Percentiles rank a stretch among this genome's conserved stretches.
These are phyloP conservation scores for Xylaria palmicola DNA, from an alignment of 495 filamentous ascomycete species.

Conservation along the genomic window DNA sequence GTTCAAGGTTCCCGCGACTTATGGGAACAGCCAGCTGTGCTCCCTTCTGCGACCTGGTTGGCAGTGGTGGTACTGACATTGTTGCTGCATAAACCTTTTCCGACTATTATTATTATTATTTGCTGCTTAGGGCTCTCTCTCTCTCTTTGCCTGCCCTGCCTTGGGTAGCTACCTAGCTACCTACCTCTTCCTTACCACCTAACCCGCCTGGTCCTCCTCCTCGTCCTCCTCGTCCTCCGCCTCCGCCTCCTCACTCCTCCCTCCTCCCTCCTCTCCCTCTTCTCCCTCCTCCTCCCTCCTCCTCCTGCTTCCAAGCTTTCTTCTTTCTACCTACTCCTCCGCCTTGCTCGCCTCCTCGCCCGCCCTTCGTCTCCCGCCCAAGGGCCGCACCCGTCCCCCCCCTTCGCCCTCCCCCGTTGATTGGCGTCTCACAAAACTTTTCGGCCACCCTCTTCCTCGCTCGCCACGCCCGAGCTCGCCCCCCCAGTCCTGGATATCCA, in stretches of 20 bases:
- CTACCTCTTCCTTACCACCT: neutral
- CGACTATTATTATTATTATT: neutral
- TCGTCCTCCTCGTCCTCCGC: neutral
- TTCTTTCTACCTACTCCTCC: neutral
- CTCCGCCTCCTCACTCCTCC: neutral
- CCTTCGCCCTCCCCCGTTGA: conserved; percentile 10
- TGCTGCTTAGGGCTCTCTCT: neutral
- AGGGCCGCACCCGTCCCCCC: conserved; percentile 21
- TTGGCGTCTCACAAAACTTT: conserved; percentile 17
- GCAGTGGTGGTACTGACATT: no score
- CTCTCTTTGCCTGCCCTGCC: neutral
- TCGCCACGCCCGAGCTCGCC: neutral
- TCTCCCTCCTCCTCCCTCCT: neutral
- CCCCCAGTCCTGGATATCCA: neutral
- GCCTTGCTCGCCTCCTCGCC: conserved; percentile 16
- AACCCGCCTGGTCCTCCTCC: neutral
- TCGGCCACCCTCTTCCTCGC: neutral
- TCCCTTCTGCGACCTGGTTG: conserved; percentile 21
- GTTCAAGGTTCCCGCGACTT: conserved; percentile 27
- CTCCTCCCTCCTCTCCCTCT: neutral
- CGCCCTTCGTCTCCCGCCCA: conserved; percentile 17
- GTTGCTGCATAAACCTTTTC: neutral
- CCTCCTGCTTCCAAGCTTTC: neutral
- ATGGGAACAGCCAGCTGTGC: conserved; percentile 13
- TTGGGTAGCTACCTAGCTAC: neutral